phyloP scores from a whole-genome alignment of 805 yeast species.

The Candida tammaniensis region DNA sequence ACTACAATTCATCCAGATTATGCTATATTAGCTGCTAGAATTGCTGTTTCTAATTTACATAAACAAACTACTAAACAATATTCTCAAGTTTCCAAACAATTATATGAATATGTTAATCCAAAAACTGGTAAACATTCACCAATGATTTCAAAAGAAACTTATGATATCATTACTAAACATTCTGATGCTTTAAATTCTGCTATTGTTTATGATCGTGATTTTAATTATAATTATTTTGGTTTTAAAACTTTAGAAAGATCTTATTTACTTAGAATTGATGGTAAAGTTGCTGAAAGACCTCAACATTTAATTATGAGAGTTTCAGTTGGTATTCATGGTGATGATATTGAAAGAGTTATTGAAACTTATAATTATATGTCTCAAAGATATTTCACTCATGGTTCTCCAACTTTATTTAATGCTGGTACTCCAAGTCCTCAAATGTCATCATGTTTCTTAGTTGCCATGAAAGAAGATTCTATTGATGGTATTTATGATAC shows the following conservation, averaged over 20 bases:
- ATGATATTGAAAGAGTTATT: conserved; percentile 48
- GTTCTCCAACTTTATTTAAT: conserved; percentile 60
- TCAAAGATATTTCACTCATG: conserved; percentile 56
- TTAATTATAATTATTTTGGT: conserved; percentile 57
- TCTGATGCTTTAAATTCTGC: conserved; percentile 45
- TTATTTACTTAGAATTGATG: conserved; percentile 51
- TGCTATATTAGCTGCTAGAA: conserved; percentile 91
- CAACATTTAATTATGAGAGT: conserved; percentile 64
- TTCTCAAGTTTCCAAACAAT: conserved; percentile 69
- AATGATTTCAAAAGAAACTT: conserved; percentile 43
- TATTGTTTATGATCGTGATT: conserved; percentile 48
- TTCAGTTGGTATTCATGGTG: conserved; percentile 58
- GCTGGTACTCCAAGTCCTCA: conserved; percentile 61
- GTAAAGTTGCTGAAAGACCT: conserved; percentile 60
- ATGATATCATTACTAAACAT: conserved; percentile 33
- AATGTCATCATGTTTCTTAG: conserved; percentile 62
- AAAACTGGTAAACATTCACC: conserved; percentile 60
- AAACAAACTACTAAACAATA: conserved; percentile 89
- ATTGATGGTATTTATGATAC: conserved; percentile 64
- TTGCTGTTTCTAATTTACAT: conserved; percentile 91
- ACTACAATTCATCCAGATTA: conserved; percentile 98
- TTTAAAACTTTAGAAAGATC: conserved; percentile 62
- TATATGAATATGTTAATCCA: conserved; percentile 79
- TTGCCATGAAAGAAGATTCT: conserved; percentile 63
- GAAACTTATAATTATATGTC: conserved; percentile 62